Evolutionary conservation across 208 protist species (phyloP).

Genomic region (Acanthamoeba lenticulata): DNA sequence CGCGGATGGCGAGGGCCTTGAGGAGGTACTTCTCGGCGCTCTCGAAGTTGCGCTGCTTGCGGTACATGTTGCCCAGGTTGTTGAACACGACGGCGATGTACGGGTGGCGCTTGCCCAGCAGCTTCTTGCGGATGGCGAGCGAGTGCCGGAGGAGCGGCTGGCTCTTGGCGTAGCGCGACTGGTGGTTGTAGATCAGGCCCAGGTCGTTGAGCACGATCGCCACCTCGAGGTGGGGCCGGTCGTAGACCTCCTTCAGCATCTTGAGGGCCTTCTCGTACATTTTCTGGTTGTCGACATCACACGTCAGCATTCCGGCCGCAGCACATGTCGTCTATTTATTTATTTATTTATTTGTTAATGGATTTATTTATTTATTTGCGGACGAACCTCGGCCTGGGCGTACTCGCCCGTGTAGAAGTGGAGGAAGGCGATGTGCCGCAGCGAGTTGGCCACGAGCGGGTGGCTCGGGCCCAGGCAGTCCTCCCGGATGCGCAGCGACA

Average conservation of each 20-base stretch:
- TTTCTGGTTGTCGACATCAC: no score
- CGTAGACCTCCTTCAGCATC: slow-evolving; percentile 50
- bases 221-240: not conserved
- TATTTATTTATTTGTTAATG: not conserved
- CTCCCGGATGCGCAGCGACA: not conserved
- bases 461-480: slow-evolving; percentile 7
- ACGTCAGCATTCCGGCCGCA: no score
- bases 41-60: slow-evolving; percentile 50
- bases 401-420: slow-evolving; percentile 67
- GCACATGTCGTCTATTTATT: no score
- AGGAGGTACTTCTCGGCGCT: slow-evolving; percentile 44
- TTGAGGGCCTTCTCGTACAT: slow-evolving; percentile 12
- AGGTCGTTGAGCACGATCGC: slow-evolving; percentile 56
- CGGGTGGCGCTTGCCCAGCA: slow-evolving; percentile 34
- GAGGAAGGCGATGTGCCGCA: slow-evolving; percentile 47
- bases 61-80: slow-evolving; percentile 66
- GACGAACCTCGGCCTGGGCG: not conserved
- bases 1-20: slow-evolving; percentile 25
- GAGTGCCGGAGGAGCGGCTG: slow-evolving; percentile 22
- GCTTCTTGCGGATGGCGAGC: slow-evolving; percentile 61
- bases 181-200: slow-evolving; percentile 63
- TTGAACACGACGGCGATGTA: slow-evolving; percentile 61
- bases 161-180: slow-evolving; percentile 54
- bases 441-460: slow-evolving; percentile 24
- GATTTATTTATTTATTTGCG: not conserved